Evolutionary conservation across 345 rosid species (phyloP).

Genomic region (Sonneratia alba): DNA sequence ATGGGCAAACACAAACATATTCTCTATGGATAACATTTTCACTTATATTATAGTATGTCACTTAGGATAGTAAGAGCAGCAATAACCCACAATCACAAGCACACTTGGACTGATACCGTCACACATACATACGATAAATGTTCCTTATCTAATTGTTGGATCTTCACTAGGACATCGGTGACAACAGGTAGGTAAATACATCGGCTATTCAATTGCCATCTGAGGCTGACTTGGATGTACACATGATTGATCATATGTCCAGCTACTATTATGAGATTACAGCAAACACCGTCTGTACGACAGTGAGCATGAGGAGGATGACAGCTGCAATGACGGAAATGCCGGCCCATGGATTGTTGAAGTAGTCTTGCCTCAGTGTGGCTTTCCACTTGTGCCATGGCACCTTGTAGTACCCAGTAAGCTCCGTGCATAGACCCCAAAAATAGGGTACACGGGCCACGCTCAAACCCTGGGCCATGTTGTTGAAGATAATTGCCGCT

Average conservation of each 20-base stretch:
- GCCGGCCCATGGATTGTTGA: conserved; percentile 15
- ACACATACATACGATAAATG: no score
- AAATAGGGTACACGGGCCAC: neutral
- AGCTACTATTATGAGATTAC: neutral
- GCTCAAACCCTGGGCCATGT: accelerated
- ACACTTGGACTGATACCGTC: no score
- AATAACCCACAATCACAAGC: no score
- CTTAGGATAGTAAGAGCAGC: no score
- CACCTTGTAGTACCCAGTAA: neutral
- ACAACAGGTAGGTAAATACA: no score
- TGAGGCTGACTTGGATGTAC: no score
- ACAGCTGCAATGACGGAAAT: conserved; percentile 8
- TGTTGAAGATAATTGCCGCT: neutral
- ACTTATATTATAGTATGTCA: no score
- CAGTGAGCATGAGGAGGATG: conserved; percentile 7
- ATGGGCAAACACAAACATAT: no score
- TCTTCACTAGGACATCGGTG: no score
- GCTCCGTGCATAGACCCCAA: neutral
- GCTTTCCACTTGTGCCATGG: conserved; percentile 3
- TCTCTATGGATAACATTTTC: no score
- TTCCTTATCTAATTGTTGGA: no score
- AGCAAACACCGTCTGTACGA: conserved; percentile 6
- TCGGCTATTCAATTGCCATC: no score
- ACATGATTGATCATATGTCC: neutral
- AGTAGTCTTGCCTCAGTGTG: conserved; percentile 6